phyloP scores from a whole-genome alignment of 306 rosid species.

The Pueraria montana region DNA sequence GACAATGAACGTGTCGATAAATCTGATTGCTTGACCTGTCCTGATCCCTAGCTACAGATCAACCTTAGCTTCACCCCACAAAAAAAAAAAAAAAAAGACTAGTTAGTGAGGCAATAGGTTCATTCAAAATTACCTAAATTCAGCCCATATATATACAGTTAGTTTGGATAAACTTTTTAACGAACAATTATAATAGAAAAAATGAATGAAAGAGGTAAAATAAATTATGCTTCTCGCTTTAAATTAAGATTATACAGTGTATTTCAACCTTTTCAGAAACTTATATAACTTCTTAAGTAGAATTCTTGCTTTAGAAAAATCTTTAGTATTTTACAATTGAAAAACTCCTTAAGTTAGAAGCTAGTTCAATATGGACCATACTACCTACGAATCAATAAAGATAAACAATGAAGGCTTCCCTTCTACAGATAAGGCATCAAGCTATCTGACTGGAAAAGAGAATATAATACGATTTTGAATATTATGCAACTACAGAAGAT shows the following conservation, averaged over 20 bases:
- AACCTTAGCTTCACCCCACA: background rate
- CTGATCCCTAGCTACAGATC: background rate
- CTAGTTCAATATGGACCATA: background rate
- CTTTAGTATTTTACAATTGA: background rate
- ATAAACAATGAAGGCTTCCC: background rate
- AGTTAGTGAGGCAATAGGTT: background rate
- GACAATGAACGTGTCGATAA: background rate
- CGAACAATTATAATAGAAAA: background rate
- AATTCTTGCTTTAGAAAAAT: background rate
- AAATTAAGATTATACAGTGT: background rate
- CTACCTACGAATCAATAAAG: constrained; percentile 2
- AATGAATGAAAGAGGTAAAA: background rate
- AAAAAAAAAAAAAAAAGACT: background rate
- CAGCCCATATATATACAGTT: background rate
- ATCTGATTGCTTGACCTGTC: background rate
- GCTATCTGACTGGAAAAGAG: background rate
- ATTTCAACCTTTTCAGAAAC: background rate
- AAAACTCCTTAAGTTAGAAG: background rate
- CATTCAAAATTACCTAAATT: background rate
- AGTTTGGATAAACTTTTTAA: background rate
- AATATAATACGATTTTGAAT: background rate
- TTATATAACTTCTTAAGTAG: background rate
- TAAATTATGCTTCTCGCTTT: background rate
- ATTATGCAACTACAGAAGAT: background rate
- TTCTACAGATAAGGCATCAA: constrained; percentile 3